Evolutionary conservation across 331 rosid species (phyloP).

Genomic region (Erythrophleum ivorense): DNA sequence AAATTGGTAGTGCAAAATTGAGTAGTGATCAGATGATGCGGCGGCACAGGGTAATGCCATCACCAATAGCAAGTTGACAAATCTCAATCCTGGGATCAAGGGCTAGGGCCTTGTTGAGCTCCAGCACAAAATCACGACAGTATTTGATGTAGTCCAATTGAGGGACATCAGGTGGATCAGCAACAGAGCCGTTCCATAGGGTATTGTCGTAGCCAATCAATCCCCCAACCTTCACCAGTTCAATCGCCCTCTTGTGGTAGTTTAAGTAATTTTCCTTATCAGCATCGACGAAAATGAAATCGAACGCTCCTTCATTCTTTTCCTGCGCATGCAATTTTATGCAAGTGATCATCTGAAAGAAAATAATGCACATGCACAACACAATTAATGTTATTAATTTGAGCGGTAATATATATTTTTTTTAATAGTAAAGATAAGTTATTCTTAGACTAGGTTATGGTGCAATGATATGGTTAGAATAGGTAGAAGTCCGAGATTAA

Average conservation of each 20-base stretch:
- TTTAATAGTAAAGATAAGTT: too few species aligned
- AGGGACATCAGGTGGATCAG: conserved; percentile 33
- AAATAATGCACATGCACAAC: too few species aligned
- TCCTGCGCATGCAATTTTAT: conserved; percentile 24
- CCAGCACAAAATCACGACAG: background rate
- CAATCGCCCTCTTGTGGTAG: conserved; percentile 45
- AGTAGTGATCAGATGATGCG: conserved; percentile 37
- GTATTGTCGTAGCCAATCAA: conserved; percentile 48
- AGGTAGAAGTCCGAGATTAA: too few species aligned
- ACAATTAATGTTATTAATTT: too few species aligned
- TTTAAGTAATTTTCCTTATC: conserved; percentile 48
- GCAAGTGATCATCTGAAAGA: too few species aligned
- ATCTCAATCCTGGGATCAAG: conserved; percentile 45
- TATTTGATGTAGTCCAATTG: background rate
- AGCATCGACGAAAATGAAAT: conserved; percentile 51
- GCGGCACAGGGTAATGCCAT: conserved; percentile 56
- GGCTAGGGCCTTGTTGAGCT: conserved; percentile 45
- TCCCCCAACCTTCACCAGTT: conserved; percentile 45
- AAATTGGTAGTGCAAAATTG: too few species aligned
- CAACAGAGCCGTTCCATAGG: conserved; percentile 50
- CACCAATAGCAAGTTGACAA: conserved; percentile 45
- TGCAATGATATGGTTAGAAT: too few species aligned
- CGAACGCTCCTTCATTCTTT: conserved; percentile 28
- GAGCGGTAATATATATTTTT: too few species aligned
- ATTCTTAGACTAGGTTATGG: too few species aligned